Percentiles rank a stretch among this genome's conserved stretches.
phyloP scores from a whole-genome alignment of 169 alveolate species.

The Cryptosporidium andersoni region DNA sequence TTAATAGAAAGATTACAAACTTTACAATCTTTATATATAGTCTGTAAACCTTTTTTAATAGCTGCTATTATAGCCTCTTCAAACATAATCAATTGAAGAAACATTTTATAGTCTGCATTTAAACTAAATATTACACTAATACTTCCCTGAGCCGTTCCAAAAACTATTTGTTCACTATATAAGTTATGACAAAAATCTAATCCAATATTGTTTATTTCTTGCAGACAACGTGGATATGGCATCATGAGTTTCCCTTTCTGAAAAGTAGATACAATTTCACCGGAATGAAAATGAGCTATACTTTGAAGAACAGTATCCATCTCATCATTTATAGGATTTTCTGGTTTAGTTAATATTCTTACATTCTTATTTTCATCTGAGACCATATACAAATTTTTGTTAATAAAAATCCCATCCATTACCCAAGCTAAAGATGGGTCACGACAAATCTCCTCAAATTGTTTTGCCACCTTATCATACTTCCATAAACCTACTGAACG shows the following conservation, averaged over 20 bases:
- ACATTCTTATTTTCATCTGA: constrained; percentile 58
- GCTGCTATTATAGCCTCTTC: constrained; percentile 62
- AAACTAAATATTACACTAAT: constrained; percentile 26
- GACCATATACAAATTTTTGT: constrained; percentile 39
- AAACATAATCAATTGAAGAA: constrained; percentile 20
- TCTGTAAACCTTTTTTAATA: constrained; percentile 1
- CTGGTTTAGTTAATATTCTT: constrained; percentile 28
- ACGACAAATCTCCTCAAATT: constrained; percentile 49
- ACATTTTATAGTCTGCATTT: constrained; percentile 20
- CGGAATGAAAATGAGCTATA: constrained; percentile 63
- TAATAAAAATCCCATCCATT: constrained; percentile 31
- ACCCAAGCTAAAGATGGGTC: constrained; percentile 65
- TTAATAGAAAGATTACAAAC: not conserved
- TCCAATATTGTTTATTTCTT: not conserved
- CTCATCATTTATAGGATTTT: constrained; percentile 55
- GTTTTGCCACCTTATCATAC: constrained; percentile 39
- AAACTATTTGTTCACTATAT: constrained; percentile 44
- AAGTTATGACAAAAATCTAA: not conserved
- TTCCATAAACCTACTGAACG: constrained; percentile 69
- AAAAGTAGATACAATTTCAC: constrained; percentile 40
- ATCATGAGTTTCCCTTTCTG: constrained; percentile 41
- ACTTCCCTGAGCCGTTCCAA: constrained; percentile 61
- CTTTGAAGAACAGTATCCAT: constrained; percentile 26
- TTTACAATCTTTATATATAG: constrained; percentile 9
- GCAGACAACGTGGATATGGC: constrained; percentile 26